Evolutionary conservation across 2,329 filamentous ascomycete genomes (phyloP).

Genomic region (Xylaria sp.): DNA sequence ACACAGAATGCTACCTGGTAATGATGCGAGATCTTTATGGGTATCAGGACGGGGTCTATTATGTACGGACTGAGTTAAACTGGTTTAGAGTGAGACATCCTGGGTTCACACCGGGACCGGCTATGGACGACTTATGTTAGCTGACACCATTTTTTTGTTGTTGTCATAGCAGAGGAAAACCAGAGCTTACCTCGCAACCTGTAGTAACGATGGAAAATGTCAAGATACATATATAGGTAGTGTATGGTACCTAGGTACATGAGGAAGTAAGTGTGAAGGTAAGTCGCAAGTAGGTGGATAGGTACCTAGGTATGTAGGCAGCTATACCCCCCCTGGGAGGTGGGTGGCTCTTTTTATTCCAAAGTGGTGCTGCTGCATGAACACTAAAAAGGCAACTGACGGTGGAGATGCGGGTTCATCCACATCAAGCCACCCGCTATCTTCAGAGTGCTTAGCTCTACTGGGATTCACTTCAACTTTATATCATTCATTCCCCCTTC

Average conservation of each 20-base stretch:
- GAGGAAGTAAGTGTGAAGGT: background rate
- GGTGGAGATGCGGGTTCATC: slow-evolving; percentile 38
- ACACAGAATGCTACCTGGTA: no score
- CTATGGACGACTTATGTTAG: slow-evolving; percentile 27
- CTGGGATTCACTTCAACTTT: slow-evolving; percentile 29
- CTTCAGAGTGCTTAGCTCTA: slow-evolving; percentile 10
- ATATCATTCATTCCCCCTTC: slow-evolving; percentile 16
- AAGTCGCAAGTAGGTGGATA: no score
- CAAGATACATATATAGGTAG: no score
- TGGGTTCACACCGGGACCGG: slow-evolving; percentile 10
- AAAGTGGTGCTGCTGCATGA: slow-evolving; percentile 25
- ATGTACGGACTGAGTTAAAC: background rate
- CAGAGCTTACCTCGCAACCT: background rate
- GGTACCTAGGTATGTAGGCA: background rate
- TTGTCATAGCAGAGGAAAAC: background rate
- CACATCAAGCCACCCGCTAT: slow-evolving; percentile 15
- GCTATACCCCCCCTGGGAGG: background rate
- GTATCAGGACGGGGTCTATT: background rate
- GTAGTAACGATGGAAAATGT: background rate
- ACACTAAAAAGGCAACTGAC: slow-evolving; percentile 36
- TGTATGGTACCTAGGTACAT: background rate
- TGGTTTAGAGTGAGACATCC: background rate
- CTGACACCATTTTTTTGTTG: slow-evolving; percentile 18
- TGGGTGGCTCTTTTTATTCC: background rate
- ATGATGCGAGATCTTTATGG: background rate